Evolutionary conservation across 768 basidiomycete species (phyloP), one percentile per base, ranked within the genome.

Genomic region (Tulasnella calospora): DNA sequence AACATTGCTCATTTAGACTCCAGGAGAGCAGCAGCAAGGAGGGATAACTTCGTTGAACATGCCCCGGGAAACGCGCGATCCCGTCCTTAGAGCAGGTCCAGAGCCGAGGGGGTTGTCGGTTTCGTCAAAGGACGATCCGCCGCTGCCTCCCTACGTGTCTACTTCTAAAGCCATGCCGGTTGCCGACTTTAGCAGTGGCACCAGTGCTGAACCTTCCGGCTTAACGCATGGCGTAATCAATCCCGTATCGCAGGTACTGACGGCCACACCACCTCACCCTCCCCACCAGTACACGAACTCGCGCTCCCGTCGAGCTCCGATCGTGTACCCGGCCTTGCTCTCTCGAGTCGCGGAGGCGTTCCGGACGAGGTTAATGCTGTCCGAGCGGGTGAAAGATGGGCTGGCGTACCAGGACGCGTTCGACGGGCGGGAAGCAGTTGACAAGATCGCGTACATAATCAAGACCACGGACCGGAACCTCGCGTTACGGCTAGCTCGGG

Each of bases 391-490:
- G 84, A 99, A 99, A 84, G 96, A 99, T 83, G 96, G 95, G 2
- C 89, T 99, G 81, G 94, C 94, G 7, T 99, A 99, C 86, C 95
- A 94, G 82, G 95, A 96, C 82, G 91, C 95, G 1, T 99, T 99
- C 82, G 96, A 99, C 83, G 98, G 98, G 5, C 91, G 96, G 35
- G 95, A 97, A 82, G 98, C 98, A 0, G 97, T 99, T 47, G 95
- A 96, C 84, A 94, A 95, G 85, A 94, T 99, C 80, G 92, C 95
- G 19, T 95, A 97, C 83, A 97, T 99, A 83, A 98, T 99, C 88
- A 96, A 96, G 85, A 99, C 98, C 3, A 95, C 96, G 9, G 98
- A 99, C 85, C 89, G 98, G 19, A 99, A 98, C 84, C 88, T 99
- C 35, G 98, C 98, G 15, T 86, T 99, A 70, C 87, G 99, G 2